Percentiles rank a stretch among this genome's conserved stretches.
Evolutionary conservation across 192 early-diverging fungal genomes (phyloP).

Genomic region (Coemansia sp.): DNA sequence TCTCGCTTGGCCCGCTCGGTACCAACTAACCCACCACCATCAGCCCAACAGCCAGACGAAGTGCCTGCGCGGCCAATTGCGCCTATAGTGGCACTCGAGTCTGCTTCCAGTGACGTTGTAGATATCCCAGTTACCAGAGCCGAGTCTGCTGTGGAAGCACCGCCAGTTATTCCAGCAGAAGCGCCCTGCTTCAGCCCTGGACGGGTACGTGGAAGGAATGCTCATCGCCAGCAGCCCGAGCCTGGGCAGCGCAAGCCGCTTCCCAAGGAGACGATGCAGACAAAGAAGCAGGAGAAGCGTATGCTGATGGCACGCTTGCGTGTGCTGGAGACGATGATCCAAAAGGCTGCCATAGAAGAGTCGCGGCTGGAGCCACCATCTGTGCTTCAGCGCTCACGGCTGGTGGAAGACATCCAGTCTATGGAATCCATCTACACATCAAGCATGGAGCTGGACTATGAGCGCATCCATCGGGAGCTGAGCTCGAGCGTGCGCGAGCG

Average conservation of each 20-base stretch:
- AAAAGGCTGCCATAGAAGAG: slow-evolving; percentile 36
- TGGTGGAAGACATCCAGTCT: slow-evolving; percentile 31
- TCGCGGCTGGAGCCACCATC: slow-evolving; percentile 42
- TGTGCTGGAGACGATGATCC: slow-evolving; percentile 44
- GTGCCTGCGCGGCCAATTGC: background rate
- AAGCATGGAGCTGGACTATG: slow-evolving; percentile 40
- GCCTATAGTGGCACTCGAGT: background rate
- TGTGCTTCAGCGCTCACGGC: slow-evolving; percentile 15
- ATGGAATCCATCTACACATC: slow-evolving; percentile 41
- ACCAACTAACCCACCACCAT: background rate
- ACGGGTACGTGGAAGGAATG: slow-evolving; percentile 18
- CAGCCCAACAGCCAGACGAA: background rate
- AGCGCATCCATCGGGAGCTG: slow-evolving; percentile 29
- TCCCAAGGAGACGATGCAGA: background rate
- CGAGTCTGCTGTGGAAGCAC: background rate
- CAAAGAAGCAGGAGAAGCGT: slow-evolving; percentile 20
- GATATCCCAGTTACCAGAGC: background rate
- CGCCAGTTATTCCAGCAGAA: background rate
- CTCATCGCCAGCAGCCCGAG: slow-evolving; percentile 11
- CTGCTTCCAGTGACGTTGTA: background rate
- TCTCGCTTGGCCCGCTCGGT: slow-evolving; percentile 16
- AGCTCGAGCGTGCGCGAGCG: slow-evolving; percentile 12
- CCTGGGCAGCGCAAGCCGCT: slow-evolving; percentile 16
- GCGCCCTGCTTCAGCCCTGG: slow-evolving; percentile 32
- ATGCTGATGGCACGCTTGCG: slow-evolving; percentile 35